Conservation (phyloP, 2,329 filamentous ascomycete genomes). For the Fusarium setosum region DNA sequence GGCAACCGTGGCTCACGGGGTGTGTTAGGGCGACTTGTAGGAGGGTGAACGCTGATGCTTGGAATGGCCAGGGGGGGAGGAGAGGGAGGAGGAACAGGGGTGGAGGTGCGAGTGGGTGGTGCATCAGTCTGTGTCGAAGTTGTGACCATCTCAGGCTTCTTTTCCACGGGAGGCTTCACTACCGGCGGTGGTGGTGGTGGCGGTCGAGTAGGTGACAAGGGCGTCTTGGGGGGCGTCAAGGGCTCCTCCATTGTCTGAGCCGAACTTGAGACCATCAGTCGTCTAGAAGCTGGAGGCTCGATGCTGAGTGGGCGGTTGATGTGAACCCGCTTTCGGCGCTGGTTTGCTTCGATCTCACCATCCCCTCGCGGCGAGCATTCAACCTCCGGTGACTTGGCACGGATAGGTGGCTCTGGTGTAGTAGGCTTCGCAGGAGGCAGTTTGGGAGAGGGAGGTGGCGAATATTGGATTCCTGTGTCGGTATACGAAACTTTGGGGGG, state of each 20-base stretch:
- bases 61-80: constrained; percentile 71
- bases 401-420: constrained; percentile 54
- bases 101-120: constrained; percentile 9
- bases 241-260: constrained; percentile 73
- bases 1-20: constrained; percentile 80
- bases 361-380: constrained; percentile 60
- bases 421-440: constrained; percentile 53
- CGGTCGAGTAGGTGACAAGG: constrained; percentile 60
- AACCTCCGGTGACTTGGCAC: constrained; percentile 54
- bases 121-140: constrained; percentile 72
- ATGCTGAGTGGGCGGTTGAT: constrained; percentile 62
- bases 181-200: constrained; percentile 53
- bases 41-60: constrained; percentile 91
- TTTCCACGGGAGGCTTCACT: constrained; percentile 45
- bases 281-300: constrained; percentile 54
- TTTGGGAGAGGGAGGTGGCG: constrained; percentile 81
- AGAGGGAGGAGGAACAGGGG: constrained; percentile 34
- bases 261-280: constrained; percentile 71
- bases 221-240: constrained; percentile 73
- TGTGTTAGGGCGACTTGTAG: constrained; percentile 83
- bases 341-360: constrained; percentile 77
- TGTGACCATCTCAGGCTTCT: constrained; percentile 59
- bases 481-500: constrained; percentile 67
- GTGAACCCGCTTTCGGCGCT: constrained; percentile 76
- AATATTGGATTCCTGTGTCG: constrained; percentile 84